Base-by-base conservation (phyloP, 2,329 filamentous ascomycete genomes). In the Pyrenophora tritici-repentis region DNA sequence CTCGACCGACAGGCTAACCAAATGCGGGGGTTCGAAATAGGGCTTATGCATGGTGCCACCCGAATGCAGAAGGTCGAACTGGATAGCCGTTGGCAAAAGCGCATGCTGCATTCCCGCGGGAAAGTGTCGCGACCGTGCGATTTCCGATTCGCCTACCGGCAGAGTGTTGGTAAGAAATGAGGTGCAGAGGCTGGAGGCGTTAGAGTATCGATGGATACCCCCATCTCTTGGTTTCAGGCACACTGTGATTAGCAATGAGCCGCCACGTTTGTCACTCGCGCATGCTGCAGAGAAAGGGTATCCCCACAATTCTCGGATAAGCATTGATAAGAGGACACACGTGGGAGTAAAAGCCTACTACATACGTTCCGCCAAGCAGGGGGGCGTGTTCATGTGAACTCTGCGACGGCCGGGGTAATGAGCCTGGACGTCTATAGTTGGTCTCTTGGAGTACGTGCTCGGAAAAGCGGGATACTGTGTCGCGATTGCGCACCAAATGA, bases 311-410 rank as follows among this genome's bases (percentile, higher is more conserved):
- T 57, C 47, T 54, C 52, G 61, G 66, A 58, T 61, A 61, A 47
- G 51, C 48, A 39, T 55, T 58, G 64, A 72, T 70, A 69, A 70
- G 68, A 68, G 70, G 18, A 42, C 42, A 50, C 37, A 50, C 68
- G 70, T 71, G 68, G 68, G 68, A 64, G 52, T 38, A 52, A 53
- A 49, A 61, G 50, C 50, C 55, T 55, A 61, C 53, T 45, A 55
- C 53, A 55, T 45, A 50, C 46, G 53, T 43, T 46, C 41, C 58
- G 65, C 67, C 60, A 61, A 66, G 63, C 52, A 59, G 46, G 58
- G 42, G 42, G 62, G 60, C 56, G 47, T 66, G 65, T 41, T 47
- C 69, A 71, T 68, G 68, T 70, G 69, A 66, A 59, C 65, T 41
- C 36, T 53, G 46, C 55, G 49, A 34, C 53, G 54, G 47, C 51